Evolutionary conservation across 768 basidiomycete species (phyloP).

Genomic region (Rubroboletus pulcherrimus): DNA sequence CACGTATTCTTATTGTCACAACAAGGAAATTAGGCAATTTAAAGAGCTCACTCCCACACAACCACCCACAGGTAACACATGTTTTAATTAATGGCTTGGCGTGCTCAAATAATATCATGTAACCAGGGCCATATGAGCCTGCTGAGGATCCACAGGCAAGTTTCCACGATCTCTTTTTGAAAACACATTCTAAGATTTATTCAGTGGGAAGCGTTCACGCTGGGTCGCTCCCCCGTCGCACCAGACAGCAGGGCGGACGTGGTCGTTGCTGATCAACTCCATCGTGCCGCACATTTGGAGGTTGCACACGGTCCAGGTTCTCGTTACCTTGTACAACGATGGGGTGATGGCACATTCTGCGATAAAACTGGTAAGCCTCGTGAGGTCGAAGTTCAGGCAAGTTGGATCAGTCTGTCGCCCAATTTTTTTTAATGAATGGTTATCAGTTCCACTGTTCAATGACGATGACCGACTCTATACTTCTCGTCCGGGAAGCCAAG

Average conservation of each 20-base stretch:
- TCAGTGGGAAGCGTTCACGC: slow-evolving; percentile 78
- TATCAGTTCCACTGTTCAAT: slow-evolving; percentile 90
- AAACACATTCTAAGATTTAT: slow-evolving; percentile 18
- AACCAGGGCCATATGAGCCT: slow-evolving; percentile 66
- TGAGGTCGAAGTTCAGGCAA: slow-evolving; percentile 92
- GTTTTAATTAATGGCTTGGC: slow-evolving; percentile 17
- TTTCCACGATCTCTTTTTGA: slow-evolving; percentile 28
- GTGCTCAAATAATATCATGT: slow-evolving; percentile 20
- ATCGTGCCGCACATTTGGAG: slow-evolving; percentile 67
- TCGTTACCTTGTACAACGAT: slow-evolving; percentile 88
- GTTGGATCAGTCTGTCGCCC: slow-evolving; percentile 20
- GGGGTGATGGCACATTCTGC: slow-evolving; percentile 88
- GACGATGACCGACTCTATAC: slow-evolving; percentile 87
- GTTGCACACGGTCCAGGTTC: slow-evolving; percentile 75
- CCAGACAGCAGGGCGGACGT: slow-evolving; percentile 62
- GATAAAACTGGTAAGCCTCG: slow-evolving; percentile 87
- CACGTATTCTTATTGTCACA: slow-evolving; percentile 96
- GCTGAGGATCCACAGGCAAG: slow-evolving; percentile 83
- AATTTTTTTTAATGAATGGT: slow-evolving; percentile 1
- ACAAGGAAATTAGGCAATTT: slow-evolving; percentile 93
- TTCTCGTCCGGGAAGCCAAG: slow-evolving; percentile 89
- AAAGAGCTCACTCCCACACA: slow-evolving; percentile 71
- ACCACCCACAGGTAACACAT: slow-evolving; percentile 57
- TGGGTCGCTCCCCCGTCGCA: slow-evolving; percentile 63
- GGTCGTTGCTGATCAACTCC: slow-evolving; percentile 60